Base-by-base conservation (phyloP, 148 eudicot genomes). In the Fallopia convolvulus region DNA sequence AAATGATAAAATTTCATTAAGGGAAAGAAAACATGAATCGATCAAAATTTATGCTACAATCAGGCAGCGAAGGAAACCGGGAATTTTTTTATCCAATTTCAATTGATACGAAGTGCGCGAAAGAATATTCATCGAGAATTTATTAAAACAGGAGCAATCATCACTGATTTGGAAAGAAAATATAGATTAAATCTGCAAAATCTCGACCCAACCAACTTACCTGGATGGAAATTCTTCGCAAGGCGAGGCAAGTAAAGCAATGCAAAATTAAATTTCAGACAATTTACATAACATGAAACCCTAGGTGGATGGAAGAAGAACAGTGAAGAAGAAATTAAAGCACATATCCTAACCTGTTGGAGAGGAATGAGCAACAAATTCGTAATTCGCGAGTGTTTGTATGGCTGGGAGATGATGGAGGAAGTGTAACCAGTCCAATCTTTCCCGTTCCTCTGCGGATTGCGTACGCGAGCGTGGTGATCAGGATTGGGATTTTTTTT, bases 391-490 rank as follows among this genome's bases (percentile, higher is more conserved):
- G 39, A 0, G 72, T 39, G 44, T 14, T 14, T 68, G 72, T 68
- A 33, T 68, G 46, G 72, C 5, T 68, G 72, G 20, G 72, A 68
- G 72, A 68, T 17, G 72, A 36, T 68, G 15, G 72, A 68, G 72
- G 44, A 66, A 36, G 44, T 17, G 72, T 8, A 68, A 36, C 2
- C 72, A 39, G 18, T 68, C 44, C 20, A 68, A 36, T 68, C 72
- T 68, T 66, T 10, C 7, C 44, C 44, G 72, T 39, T 68, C 44
- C 9, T 61, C 70, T 61, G 13, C 68, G 30, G 4, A 8, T 9
- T 60, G 12, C 33, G 68, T 61, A 33, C 30, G 70, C 70, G 39
- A 61, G 5, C 70, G 17, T 12, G 70, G 30, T 10, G 39, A 55
- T 55, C 15, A 48, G 47, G 47, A 44, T n/a, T n/a, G n/a, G n/a